Base-by-base conservation (phyloP, 2,329 filamentous ascomycete species). In the Scedosporium aurantiacum region DNA sequence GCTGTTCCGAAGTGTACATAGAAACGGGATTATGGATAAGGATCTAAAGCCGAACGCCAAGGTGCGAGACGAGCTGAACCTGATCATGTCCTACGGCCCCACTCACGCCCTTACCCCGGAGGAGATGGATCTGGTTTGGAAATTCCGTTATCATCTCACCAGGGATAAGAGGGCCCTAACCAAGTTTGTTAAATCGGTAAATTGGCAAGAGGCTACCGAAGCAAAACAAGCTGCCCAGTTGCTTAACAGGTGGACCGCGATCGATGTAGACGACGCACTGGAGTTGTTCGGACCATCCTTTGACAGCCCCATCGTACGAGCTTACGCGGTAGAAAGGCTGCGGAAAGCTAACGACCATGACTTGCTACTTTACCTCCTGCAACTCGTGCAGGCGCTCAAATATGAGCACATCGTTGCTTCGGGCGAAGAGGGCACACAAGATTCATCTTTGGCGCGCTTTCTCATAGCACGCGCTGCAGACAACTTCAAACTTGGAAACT, bases 121-220 rank as follows among this genome's bases (percentile, higher is more conserved):
- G 71, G 94, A 99, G 73, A 95, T 96, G 70, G 94, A 99, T 72
- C 80, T 97, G 59, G 85, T 99, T 21, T 99, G 95, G 95, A 94
- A 95, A 68, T 99, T 97, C 76, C 83, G 94, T 63, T 96, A 97
- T 72, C 93, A 97, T 72, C 75, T 99, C 23, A 94, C 92, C 1
- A 83, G 91, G 62, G 92, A 99, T 71, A 99, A 99, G 73, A 81
- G 88, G 68, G 89, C 93, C 2, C 79, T 97, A 62, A 99, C 93
- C 40, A 99, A 99, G 69, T 96, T 99, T 67, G 91, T 97, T 71
- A 99, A 97, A 73, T 97, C 93, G 0, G 93, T 97, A 45, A 92
- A 95, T 66, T 99, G 94, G 93, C 85, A 84, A 58, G 93, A 96
- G 71, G 82, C 84, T 56, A 85, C 85, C 64, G 93, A 99, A 77